These are phyloP conservation scores for Isatis lusitanica DNA, from an alignment of 441 rosid genomes.

Conservation along the genomic window DNA sequence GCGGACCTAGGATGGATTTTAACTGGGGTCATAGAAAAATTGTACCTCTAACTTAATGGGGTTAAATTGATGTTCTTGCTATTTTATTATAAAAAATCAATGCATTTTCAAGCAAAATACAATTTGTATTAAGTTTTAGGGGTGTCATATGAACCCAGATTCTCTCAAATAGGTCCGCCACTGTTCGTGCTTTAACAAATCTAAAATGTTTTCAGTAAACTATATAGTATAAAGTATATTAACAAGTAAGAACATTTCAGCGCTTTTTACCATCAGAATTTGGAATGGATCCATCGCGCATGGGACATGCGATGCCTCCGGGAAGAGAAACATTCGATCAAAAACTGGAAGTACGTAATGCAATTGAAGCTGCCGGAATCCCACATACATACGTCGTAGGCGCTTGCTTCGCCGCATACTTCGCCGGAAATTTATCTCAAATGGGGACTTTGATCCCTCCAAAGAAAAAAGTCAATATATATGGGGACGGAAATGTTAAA, in stretches of 20 bases:
- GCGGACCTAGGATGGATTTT: too few species aligned
- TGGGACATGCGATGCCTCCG: constrained; percentile 65
- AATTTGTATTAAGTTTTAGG: too few species aligned
- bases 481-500: constrained; percentile 67
- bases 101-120: too few species aligned
- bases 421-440: constrained; percentile 62
- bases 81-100: too few species aligned
- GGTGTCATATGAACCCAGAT: too few species aligned
- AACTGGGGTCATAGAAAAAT: too few species aligned
- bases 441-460: constrained; percentile 58
- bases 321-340: constrained; percentile 79
- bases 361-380: constrained; percentile 63
- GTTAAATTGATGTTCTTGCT: too few species aligned
- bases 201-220: not conserved
- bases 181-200: not conserved
- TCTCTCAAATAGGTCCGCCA: too few species aligned
- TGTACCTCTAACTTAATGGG: too few species aligned
- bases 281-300: constrained; percentile 70
- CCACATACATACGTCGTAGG: constrained; percentile 68
- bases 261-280: constrained; percentile 81
- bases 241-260: constrained; percentile 31
- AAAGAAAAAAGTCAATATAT: constrained; percentile 37
- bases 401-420: constrained; percentile 72
- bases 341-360: constrained; percentile 64
- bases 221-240: not conserved